Evolutionary conservation across 208 protist genomes (phyloP), one percentile per base, ranked within the genome.

Genomic region (Naegleria lovaniensis): DNA sequence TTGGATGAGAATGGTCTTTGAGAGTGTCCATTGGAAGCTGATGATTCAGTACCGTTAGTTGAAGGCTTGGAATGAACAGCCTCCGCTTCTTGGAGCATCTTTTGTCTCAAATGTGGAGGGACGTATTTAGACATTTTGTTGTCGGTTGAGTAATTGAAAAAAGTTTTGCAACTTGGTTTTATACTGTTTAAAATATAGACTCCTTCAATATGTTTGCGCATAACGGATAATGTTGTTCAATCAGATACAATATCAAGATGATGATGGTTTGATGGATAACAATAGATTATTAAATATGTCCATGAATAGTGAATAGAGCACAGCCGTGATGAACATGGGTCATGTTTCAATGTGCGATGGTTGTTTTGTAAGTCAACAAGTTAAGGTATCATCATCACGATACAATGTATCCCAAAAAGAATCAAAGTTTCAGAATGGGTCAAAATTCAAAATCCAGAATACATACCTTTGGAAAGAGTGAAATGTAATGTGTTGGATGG

Each of bases 51-150:
- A 36, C 25, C 29, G 67, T n/a, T 79, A 36, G 29, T 4, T 29
- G 16, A 36, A 79, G 67, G n/a, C 6, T 25, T 36, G 7, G 67
- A 79, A 36, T 25, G 67, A 13, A 25, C 0, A 79, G 29, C 13
- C 6, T 79, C 67, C 13, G 29, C 29, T 79, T 79, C 25, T 9
- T 79, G 25, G 6, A 79, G 9, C 19, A 79, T 25, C 67, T 85
- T 85, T 43, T 85, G n/a, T 85, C 79, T 85, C 79, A 85, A 43
- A 43, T 85, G 79, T 22, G 79, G 79, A 22, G 79, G 79, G 22
- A 85, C 22, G 36, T 85, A 85, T 85, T 85, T 85, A 5, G 79
- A 85, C 79, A 39, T 43, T 36, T 79, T 79, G 25, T 79, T 79
- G 25, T 79, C 67, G 67, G 19, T 79, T 79, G 19, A 29, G 22